phyloP scores from a whole-genome alignment of 2,329 filamentous ascomycete species.

The Ascochyta clinopodiicola region DNA sequence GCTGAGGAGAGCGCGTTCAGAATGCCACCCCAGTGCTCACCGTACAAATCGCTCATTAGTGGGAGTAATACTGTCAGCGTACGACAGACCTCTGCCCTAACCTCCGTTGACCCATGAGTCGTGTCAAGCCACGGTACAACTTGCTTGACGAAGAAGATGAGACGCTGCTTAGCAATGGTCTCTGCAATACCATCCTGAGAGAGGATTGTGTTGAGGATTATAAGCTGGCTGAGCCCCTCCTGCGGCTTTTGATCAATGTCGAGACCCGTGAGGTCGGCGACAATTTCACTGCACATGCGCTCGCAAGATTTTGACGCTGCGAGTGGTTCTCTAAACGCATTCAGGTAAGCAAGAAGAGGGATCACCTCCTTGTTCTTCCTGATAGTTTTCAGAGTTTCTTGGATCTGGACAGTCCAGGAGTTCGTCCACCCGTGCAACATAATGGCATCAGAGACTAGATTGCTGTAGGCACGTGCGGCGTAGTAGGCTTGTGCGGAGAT shows the following conservation, averaged over 20 bases:
- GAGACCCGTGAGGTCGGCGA: conserved; percentile 65
- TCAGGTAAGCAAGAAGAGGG: conserved; percentile 56
- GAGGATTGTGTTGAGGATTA: conserved; percentile 62
- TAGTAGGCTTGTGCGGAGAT: conserved; percentile 50
- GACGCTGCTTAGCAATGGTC: conserved; percentile 65
- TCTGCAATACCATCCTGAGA: conserved; percentile 57
- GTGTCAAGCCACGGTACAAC: conserved; percentile 74
- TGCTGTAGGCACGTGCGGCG: conserved; percentile 48
- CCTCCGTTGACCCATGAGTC: conserved; percentile 56
- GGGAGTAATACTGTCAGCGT: conserved; percentile 67
- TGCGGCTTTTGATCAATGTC: conserved; percentile 52
- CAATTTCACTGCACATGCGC: conserved; percentile 65
- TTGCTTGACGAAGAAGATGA: conserved; percentile 84
- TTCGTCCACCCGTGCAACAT: conserved; percentile 52
- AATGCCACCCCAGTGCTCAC: conserved; percentile 77
- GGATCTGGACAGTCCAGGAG: conserved; percentile 44
- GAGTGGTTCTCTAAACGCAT: conserved; percentile 58
- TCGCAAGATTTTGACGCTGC: conserved; percentile 56
- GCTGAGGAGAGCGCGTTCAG: conserved; percentile 44
- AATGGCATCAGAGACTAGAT: conserved; percentile 47
- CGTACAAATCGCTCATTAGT: conserved; percentile 81
- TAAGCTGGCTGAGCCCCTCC: conserved; percentile 58
- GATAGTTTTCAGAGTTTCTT: conserved; percentile 44
- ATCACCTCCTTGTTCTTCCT: conserved; percentile 52
- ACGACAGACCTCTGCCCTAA: conserved; percentile 63